Evolutionary conservation across 2,329 filamentous ascomycete genomes (phyloP).

Genomic region (Fusarium globosum): DNA sequence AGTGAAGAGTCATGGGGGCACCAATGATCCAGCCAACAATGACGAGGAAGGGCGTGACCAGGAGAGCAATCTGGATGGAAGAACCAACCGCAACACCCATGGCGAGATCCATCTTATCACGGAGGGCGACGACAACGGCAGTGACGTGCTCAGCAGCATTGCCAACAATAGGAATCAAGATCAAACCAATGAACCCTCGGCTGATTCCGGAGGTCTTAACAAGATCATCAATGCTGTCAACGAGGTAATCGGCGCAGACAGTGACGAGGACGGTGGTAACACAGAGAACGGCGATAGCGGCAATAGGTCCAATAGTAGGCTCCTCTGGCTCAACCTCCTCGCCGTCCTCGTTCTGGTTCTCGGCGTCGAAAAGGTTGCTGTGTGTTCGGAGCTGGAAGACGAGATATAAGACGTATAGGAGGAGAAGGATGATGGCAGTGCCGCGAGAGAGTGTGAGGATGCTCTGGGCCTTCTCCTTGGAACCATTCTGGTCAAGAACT

Average conservation of each 20-base stretch:
- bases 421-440: constrained; percentile 78
- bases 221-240: constrained; percentile 79
- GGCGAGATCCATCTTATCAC: constrained; percentile 79
- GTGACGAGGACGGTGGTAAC: constrained; percentile 76
- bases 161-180: constrained; percentile 82
- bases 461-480: constrained; percentile 60
- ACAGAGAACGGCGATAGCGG: constrained; percentile 74
- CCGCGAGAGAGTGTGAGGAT: constrained; percentile 79
- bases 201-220: constrained; percentile 77
- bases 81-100: constrained; percentile 86
- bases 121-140: constrained; percentile 80
- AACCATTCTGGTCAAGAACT: constrained; percentile 63
- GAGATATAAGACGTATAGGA: constrained; percentile 81
- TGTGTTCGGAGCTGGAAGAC: constrained; percentile 83
- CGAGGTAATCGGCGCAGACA: constrained; percentile 80
- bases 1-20: constrained; percentile 80
- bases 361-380: constrained; percentile 74
- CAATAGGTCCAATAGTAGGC: constrained; percentile 69
- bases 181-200: constrained; percentile 84
- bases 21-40: constrained; percentile 83
- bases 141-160: constrained; percentile 87
- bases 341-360: constrained; percentile 50
- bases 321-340: constrained; percentile 58
- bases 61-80: constrained; percentile 83
- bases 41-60: constrained; percentile 83